Percentiles rank a stretch among this genome's conserved stretches.
Conservation (phyloP, 108 stramenopile genomes). For the Conticribra guillardii region DNA sequence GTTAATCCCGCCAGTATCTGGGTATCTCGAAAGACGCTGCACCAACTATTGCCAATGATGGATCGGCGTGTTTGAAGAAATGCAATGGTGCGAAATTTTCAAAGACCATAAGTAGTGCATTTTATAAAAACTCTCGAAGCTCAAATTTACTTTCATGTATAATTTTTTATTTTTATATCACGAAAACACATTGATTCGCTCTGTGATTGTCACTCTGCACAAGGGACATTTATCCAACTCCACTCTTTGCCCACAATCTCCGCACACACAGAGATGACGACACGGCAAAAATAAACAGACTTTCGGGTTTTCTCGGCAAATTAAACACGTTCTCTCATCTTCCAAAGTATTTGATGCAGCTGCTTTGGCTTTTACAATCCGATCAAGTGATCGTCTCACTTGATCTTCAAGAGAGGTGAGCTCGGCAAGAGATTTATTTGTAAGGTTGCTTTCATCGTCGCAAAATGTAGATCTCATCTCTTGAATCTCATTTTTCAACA, state of each 20-base stretch:
- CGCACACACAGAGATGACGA: conserved; percentile 45
- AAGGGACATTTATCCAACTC: conserved; percentile 34
- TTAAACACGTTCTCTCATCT: conserved; percentile 41
- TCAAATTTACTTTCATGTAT: too few species aligned
- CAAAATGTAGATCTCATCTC: conserved; percentile 10
- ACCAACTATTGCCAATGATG: too few species aligned
- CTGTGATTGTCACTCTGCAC: conserved; percentile 34
- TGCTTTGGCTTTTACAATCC: conserved; percentile 35
- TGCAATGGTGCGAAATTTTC: too few species aligned
- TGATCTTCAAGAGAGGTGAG: conserved; percentile 25
- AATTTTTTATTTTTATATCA: too few species aligned
- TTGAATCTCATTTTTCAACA: conserved; percentile 15
- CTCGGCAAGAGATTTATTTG: conserved; percentile 34
- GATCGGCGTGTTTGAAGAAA: too few species aligned
- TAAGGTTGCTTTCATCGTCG: conserved; percentile 9
- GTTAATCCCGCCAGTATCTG: too few species aligned
- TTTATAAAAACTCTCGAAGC: too few species aligned
- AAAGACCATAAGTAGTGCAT: too few species aligned
- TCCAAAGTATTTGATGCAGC: conserved; percentile 20
- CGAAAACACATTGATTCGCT: conserved; percentile 32
- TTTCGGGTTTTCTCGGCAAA: conserved; percentile 41
- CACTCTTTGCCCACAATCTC: conserved; percentile 21
- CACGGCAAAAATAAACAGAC: conserved; percentile 36
- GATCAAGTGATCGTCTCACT: conserved; percentile 30
- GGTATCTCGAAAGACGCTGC: too few species aligned